These are phyloP conservation scores for Chernovozyma sophiae-reginae DNA, from an alignment of 1,139 yeast genomes.

Conservation along the genomic window DNA sequence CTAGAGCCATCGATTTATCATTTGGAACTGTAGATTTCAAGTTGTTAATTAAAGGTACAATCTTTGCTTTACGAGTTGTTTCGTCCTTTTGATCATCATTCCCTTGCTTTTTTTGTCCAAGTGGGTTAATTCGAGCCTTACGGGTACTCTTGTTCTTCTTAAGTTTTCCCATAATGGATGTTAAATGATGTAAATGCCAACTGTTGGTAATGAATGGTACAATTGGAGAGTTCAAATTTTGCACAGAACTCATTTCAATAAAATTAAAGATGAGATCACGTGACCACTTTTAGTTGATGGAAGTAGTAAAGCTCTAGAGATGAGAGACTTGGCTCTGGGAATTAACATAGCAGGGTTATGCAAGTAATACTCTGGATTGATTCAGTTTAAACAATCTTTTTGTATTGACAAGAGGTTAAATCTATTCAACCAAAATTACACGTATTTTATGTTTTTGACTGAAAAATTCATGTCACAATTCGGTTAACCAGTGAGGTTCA, in stretches of 20 bases:
- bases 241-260: too few relatives aligned
- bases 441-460: too few relatives aligned
- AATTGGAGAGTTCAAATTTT: too few relatives aligned
- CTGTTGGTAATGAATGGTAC: too few relatives aligned
- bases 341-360: too few relatives aligned
- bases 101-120: slow-evolving; percentile 22
- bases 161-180: slow-evolving; percentile 80
- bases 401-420: neutral
- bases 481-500: too few relatives aligned
- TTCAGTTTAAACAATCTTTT: neutral
- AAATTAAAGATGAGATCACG: neutral
- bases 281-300: too few relatives aligned
- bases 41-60: slow-evolving; percentile 65
- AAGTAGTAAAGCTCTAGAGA: too few relatives aligned
- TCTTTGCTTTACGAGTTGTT: slow-evolving; percentile 48
- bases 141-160: slow-evolving; percentile 66
- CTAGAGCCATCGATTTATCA: slow-evolving; percentile 75
- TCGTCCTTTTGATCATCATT: slow-evolving; percentile 41
- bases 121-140: slow-evolving; percentile 50
- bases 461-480: too few relatives aligned
- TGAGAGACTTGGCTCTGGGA: too few relatives aligned
- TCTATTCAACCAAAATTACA: neutral
- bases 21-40: slow-evolving; percentile 60
- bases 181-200: too few relatives aligned
- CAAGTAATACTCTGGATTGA: too few relatives aligned